Conservation (phyloP, 192 early-diverging fungal species). For the Hyaloraphidium curvatum region DNA sequence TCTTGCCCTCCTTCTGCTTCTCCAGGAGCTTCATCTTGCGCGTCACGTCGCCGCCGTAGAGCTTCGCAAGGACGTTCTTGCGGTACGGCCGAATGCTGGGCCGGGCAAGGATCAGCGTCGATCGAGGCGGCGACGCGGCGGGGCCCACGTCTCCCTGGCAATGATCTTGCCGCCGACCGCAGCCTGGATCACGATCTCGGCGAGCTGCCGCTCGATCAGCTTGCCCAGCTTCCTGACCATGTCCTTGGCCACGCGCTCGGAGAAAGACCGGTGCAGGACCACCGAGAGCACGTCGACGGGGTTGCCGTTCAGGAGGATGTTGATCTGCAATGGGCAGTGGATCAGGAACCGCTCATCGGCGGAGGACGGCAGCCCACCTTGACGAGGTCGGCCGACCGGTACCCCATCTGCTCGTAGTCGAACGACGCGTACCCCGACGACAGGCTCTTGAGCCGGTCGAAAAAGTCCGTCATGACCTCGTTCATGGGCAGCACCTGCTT, state of each 20-base stretch:
- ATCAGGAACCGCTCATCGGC: constrained; percentile 7
- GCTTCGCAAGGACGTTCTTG: constrained; percentile 90
- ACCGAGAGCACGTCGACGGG: constrained; percentile 82
- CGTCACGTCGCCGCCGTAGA: constrained; percentile 90
- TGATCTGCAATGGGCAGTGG: constrained; percentile 30
- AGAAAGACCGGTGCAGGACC: constrained; percentile 58
- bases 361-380: no score
- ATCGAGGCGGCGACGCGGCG: no score
- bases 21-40: constrained; percentile 95
- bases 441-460: constrained; percentile 77
- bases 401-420: constrained; percentile 26
- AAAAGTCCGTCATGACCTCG: constrained; percentile 90
- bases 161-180: constrained; percentile 65
- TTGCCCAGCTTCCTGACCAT: constrained; percentile 66
- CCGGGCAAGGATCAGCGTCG: no score
- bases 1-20: constrained; percentile 91
- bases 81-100: constrained; percentile 52
- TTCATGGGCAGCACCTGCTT: constrained; percentile 76
- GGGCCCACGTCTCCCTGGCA: constrained; percentile 56
- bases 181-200: constrained; percentile 88
- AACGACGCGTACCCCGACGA: constrained; percentile 66
- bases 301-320: constrained; percentile 74
- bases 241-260: constrained; percentile 51
- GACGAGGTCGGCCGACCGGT: constrained; percentile 67
- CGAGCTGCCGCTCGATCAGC: constrained; percentile 67